A percentile compares a stretch with the other conserved stretches of the same genome.
Evolutionary conservation across 1,284 basidiomycete genomes (phyloP).

Genomic region (Schizophyllum commune): DNA sequence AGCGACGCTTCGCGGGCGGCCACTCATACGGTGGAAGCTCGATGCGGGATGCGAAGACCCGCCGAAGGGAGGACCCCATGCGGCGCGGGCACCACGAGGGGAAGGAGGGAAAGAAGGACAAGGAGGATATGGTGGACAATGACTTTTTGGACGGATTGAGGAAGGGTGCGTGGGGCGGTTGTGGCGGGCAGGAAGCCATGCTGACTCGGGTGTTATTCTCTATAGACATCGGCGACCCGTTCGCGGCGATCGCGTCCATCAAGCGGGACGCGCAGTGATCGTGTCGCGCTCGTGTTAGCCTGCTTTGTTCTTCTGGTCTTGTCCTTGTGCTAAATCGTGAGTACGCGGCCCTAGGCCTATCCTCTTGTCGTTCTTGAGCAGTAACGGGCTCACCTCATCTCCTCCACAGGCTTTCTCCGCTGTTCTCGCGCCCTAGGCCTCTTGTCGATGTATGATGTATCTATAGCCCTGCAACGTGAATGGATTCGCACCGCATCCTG

Average conservation of each 20-base stretch:
- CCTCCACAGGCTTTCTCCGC: background rate
- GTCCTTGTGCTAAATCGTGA: background rate
- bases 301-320: background rate
- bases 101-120: background rate
- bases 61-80: background rate
- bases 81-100: background rate
- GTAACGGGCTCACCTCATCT: background rate
- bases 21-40: background rate
- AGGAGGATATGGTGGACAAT: background rate
- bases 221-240: background rate
- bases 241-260: background rate
- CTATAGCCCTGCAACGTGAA: background rate
- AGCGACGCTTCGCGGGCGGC: background rate
- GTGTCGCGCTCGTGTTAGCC: background rate
- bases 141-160: background rate
- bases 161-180: background rate
- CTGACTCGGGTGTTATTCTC: background rate
- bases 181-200: background rate
- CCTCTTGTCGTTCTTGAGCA: background rate
- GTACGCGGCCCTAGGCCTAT: background rate
- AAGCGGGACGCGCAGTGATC: background rate
- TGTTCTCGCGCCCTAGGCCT: background rate
- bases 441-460: background rate
- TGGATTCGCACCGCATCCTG: background rate
- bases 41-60: background rate